Evolutionary conservation across 495 filamentous ascomycete species (phyloP).

Genomic region (Penicillium bialowiezense): DNA sequence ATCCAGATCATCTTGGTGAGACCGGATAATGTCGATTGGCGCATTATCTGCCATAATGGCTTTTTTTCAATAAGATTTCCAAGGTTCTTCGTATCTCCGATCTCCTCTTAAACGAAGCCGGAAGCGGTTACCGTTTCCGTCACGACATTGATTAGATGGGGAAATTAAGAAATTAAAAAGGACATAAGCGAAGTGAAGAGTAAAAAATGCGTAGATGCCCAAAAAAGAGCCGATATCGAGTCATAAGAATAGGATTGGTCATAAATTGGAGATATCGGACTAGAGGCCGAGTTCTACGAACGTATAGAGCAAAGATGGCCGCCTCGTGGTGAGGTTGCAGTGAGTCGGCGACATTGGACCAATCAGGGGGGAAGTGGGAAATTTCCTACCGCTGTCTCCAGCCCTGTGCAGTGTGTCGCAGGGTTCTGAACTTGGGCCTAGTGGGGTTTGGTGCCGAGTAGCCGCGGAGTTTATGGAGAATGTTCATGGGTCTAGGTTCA

Average conservation of each 20-base stretch:
- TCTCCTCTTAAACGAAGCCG: no score
- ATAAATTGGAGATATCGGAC: slow-evolving; percentile 4
- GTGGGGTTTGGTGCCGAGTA: slow-evolving; percentile 20
- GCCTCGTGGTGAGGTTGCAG: background rate
- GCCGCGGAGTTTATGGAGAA: slow-evolving; percentile 25
- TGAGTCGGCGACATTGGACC: slow-evolving; percentile 10
- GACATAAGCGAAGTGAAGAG: background rate
- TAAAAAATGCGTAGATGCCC: background rate
- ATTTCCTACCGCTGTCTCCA: background rate
- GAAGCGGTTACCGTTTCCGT: slow-evolving; percentile 14
- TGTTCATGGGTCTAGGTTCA: background rate
- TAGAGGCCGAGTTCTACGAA: background rate
- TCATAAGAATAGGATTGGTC: background rate
- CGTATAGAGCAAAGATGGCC: slow-evolving; percentile 9
- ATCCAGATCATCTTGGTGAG: slow-evolving; percentile 24
- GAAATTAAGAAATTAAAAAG: background rate
- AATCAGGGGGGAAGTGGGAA: slow-evolving; percentile 2
- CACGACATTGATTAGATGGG: slow-evolving; percentile 9
- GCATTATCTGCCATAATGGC: slow-evolving; percentile 37
- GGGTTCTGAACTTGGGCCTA: background rate
- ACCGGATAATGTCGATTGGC: slow-evolving; percentile 35
- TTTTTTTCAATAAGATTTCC: no score
- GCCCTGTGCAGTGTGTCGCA: background rate
- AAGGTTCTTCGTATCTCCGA: no score
- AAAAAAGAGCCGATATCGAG: background rate